phyloP scores from a whole-genome alignment of 139 green algal genomes.

The Chlorella sp. region DNA sequence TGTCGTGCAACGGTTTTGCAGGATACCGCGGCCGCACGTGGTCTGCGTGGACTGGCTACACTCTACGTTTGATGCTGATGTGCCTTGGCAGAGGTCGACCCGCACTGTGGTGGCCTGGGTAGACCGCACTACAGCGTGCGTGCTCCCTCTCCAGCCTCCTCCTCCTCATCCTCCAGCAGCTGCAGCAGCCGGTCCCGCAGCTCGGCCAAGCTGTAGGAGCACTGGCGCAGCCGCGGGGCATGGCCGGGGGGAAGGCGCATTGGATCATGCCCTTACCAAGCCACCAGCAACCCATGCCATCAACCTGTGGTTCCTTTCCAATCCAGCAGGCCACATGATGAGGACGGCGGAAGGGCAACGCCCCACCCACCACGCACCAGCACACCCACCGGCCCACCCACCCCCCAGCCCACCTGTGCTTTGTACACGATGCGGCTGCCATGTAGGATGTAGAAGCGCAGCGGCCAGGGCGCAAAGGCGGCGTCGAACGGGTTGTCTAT shows the following conservation, averaged over 20 bases:
- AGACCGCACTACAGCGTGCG: too few species aligned
- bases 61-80: too few species aligned
- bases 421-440: not conserved
- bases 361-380: not conserved
- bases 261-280: not conserved
- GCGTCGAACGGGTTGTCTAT: slow-evolving; percentile 13
- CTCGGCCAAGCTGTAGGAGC: not conserved
- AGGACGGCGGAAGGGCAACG: not conserved
- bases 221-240: not conserved
- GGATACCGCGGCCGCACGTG: too few species aligned
- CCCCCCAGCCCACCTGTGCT: not conserved
- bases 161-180: slow-evolving; percentile 3
- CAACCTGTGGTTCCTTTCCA: too few species aligned
- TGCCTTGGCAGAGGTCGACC: too few species aligned
- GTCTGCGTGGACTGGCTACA: too few species aligned
- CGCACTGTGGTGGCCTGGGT: too few species aligned
- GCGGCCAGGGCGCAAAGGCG: slow-evolving; percentile 14
- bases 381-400: not conserved
- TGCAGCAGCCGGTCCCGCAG: not conserved
- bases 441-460: slow-evolving; percentile 19
- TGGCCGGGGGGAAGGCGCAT: not conserved
- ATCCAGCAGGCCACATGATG: not conserved
- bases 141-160: not conserved
- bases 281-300: not conserved
- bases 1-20: too few species aligned